Base-by-base conservation (phyloP, 257 asterid species). In the Solanum pinnatisectum region DNA sequence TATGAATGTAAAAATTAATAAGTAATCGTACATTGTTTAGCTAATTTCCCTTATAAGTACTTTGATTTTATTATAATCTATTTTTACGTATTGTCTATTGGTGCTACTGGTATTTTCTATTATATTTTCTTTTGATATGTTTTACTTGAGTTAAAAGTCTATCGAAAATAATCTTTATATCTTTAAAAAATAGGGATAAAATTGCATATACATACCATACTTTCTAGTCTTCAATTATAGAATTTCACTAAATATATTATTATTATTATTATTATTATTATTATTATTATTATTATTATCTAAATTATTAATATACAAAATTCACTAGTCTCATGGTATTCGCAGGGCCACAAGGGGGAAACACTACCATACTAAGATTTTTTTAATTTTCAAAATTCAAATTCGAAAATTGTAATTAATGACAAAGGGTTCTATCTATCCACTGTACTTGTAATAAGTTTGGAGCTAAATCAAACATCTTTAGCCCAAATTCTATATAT, bases 21-120 rank as follows among this genome's bases (percentile, higher is more conserved):
- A 1, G 6, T n/a, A 63, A 6, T n/a, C 15, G 0, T 10, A 20
- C 16, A 1, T 10, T 63, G 3, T 10, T 1, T 11, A 63, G 3
- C 23, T 52, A 52, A 15, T 63, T 23, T 63, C 7, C 15, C 33
- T 63, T n/a, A 10, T 63, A 23, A 23, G 33, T 63, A 49, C 20
- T 49, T 49, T 49, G 22, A 49, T 49, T 49, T 49, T 49, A 15
- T 49, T 15, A 49, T 49, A 44, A 44, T 44, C 52, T 44, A 11
- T 11, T 12, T 44, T 44, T 44, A 11, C 1, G 1, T n/a, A 10
- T 10, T n/a, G 2, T 11, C 5, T 10, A 14, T 63, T 63, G 71
- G 16, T 63, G 8, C 16, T 63, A 63, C 1, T 63, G 10, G 33
- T 63, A 65, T n/a, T 65, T 4, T n/a, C 8, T n/a, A 11, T 11